A percentile compares a stretch with the other conserved stretches of the same genome.
phyloP scores from a whole-genome alignment of 106 monocot genomes.

The Hemerocallis citrina region DNA sequence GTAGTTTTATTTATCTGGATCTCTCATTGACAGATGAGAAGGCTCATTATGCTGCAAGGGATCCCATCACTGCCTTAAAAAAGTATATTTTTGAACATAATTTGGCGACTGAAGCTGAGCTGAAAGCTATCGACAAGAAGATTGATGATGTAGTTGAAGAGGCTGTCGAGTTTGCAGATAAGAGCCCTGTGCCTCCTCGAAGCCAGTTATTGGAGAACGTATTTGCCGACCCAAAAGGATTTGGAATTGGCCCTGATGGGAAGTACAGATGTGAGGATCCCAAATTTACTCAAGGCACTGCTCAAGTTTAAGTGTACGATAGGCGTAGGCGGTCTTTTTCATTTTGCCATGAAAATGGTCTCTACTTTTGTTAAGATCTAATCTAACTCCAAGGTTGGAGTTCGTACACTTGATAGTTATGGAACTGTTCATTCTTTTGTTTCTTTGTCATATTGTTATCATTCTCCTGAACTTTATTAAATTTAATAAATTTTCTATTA shows the following conservation, averaged over 20 bases:
- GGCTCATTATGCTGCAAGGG: constrained; percentile 75
- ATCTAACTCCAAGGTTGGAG: not conserved
- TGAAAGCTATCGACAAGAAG: constrained; percentile 82
- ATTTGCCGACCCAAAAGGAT: constrained; percentile 91
- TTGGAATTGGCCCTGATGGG: constrained; percentile 94
- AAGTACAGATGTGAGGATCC: constrained; percentile 97
- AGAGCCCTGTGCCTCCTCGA: constrained; percentile 72
- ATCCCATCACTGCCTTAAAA: constrained; percentile 75
- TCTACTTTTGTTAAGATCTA: constrained; percentile 4
- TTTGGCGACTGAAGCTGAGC: constrained; percentile 70
- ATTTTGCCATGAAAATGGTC: not conserved
- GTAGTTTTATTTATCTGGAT: constrained; percentile 1
- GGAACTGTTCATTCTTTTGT: not conserved
- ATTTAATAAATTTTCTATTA: too few relatives aligned
- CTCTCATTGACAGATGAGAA: constrained; percentile 71
- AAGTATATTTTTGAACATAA: constrained; percentile 63
- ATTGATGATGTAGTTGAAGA: constrained; percentile 79
- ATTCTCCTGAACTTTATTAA: too few relatives aligned
- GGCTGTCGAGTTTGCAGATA: constrained; percentile 88
- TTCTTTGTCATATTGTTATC: not conserved
- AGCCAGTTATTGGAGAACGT: constrained; percentile 95
- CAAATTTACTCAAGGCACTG: constrained; percentile 78
- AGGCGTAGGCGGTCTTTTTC: not conserved
- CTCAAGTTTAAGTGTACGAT: constrained; percentile 54
- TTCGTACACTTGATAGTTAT: not conserved